Base-by-base conservation (phyloP, 2,329 filamentous ascomycete genomes). In the Helicocarpus griseus region DNA sequence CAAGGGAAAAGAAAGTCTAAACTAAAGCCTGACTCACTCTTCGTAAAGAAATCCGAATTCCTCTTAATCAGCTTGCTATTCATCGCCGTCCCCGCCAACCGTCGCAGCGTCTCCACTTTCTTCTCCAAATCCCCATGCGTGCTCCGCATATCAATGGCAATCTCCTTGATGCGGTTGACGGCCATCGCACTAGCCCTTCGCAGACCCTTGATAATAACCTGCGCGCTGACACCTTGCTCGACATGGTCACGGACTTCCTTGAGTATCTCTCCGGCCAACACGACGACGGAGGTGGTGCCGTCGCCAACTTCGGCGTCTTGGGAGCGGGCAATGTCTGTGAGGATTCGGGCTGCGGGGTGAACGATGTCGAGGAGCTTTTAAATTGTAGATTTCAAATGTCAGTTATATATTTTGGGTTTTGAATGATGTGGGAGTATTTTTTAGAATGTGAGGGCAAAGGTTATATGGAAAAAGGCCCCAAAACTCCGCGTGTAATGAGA, bases 281-380 rank as follows among this genome's bases (percentile, higher is more conserved):
- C 91, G 44, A 98, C 93, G 21, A 98, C 93, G 2, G 90, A 96
- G 22, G 93, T 98, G 52, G 93, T 98, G 63, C 93, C 93, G 68
- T 98, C 93, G 63, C 93, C 93, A 53, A 98, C 93, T 77, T 98
- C 93, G 60, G 93, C 93, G 71, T 98, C 93, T 85, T 98, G 93
- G 67, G 91, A 97, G 73, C 93, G 85, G 58, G 93, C 91, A 66
- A 98, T 98, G 69, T 98, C 93, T 70, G 93, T 94, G 65, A 98
- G 86, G 69, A 98, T 93, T 70, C 90, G 85, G 63, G 93, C 93
- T 60, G 93, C 93, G 61, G 93, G 93, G 76, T 98, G 93, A 56
- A 98, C 88, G 64, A 98, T 97, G 69, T 98, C 93, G 68, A 98
- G 86, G 51, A 98, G 86, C 88, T 93, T 64, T 5, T 5, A 5